Percentiles rank a stretch among this genome's conserved stretches.
Evolutionary conservation across 768 basidiomycete species (phyloP).

Genomic region (Crucibulum laeve): DNA sequence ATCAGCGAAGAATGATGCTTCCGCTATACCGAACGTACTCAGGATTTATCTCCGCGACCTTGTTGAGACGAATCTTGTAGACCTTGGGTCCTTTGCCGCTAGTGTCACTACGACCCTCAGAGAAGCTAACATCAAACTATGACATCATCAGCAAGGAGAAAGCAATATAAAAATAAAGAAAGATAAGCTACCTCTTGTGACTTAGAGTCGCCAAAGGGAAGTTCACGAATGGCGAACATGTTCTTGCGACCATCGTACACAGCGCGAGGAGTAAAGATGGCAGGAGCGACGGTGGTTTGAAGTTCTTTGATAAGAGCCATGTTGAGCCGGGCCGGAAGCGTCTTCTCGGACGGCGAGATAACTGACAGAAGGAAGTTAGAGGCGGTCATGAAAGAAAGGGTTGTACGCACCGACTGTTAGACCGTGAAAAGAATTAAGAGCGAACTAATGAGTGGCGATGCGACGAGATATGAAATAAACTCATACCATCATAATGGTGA

Average conservation of each 20-base stretch:
- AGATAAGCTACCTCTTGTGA: conserved; percentile 55
- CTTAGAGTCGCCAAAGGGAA: conserved; percentile 52
- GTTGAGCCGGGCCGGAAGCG: conserved; percentile 61
- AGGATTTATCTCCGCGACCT: conserved; percentile 44
- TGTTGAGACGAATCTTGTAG: conserved; percentile 61
- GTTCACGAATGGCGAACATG: conserved; percentile 53
- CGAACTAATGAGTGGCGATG: neutral
- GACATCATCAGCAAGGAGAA: conserved; percentile 2
- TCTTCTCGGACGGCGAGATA: conserved; percentile 66
- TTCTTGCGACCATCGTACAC: conserved; percentile 84
- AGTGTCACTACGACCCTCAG: conserved; percentile 28
- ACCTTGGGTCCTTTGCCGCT: conserved; percentile 49
- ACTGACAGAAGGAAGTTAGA: conserved; percentile 27
- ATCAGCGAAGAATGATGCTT: neutral
- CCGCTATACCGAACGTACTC: conserved; percentile 16
- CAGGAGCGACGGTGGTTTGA: conserved; percentile 52
- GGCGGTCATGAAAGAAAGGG: conserved; percentile 1
- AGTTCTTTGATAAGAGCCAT: conserved; percentile 64
- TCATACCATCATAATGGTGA: conserved; percentile 77
- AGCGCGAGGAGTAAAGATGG: conserved; percentile 68
- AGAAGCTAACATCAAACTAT: conserved; percentile 61
- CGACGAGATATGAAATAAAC: conserved; percentile 17
- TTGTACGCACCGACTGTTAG: conserved; percentile 38
- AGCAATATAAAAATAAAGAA: neutral
- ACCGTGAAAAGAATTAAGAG: neutral